Evolutionary conservation across 2,329 filamentous ascomycete genomes (phyloP).

Genomic region (Aspergillus japonicus): DNA sequence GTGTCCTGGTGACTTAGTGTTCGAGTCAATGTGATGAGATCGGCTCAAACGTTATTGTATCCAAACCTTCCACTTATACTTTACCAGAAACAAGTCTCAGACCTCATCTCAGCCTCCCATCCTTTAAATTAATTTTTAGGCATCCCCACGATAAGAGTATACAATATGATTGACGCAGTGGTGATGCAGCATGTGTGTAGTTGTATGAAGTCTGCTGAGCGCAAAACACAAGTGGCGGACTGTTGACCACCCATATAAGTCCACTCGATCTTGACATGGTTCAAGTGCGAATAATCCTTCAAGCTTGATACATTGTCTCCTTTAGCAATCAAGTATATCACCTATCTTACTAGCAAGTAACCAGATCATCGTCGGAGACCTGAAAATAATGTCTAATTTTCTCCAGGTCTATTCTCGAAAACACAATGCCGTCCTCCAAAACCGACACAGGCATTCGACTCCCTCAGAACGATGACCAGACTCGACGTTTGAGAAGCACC

Average conservation of each 20-base stretch:
- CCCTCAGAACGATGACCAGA: background rate
- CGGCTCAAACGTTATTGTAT: background rate
- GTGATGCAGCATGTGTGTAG: background rate
- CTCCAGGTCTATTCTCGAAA: background rate
- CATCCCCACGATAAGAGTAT: background rate
- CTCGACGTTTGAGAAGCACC: background rate
- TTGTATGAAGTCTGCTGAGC: background rate
- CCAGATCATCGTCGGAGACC: background rate
- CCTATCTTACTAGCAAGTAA: background rate
- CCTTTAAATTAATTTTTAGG: background rate
- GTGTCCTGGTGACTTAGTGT: background rate
- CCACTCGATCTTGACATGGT: background rate
- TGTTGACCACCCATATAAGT: background rate
- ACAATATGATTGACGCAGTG: background rate
- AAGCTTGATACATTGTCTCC: no score
- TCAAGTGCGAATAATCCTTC: no score
- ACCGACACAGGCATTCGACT: background rate
- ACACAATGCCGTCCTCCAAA: background rate
- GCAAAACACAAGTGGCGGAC: background rate
- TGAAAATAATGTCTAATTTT: background rate
- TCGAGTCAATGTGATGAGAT: background rate
- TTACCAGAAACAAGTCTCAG: background rate
- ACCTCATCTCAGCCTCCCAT: background rate
- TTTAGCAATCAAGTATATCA: no score
- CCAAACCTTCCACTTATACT: background rate